phyloP scores from a whole-genome alignment of 768 basidiomycete species.

The Hericium erinaceus region DNA sequence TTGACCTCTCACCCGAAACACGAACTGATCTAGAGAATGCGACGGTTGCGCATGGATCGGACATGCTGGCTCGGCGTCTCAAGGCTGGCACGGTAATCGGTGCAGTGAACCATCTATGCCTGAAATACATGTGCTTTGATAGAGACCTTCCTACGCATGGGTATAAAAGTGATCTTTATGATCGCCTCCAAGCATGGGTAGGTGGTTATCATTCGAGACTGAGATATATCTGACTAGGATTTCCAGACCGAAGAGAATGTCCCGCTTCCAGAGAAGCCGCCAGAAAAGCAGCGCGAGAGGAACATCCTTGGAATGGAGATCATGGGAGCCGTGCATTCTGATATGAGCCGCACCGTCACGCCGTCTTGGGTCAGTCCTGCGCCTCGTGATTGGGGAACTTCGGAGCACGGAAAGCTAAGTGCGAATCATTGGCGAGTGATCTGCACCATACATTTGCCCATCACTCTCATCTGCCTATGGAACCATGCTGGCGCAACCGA shows the following conservation, averaged over 20 bases:
- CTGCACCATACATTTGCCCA: conserved; percentile 23
- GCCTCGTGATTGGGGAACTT: conserved; percentile 25
- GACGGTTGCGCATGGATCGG: not conserved
- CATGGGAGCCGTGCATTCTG: conserved; percentile 21
- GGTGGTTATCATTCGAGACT: too few relatives aligned
- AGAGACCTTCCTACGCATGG: not conserved
- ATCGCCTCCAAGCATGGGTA: not conserved
- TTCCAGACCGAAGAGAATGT: not conserved
- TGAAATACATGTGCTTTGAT: not conserved
- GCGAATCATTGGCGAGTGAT: conserved; percentile 28
- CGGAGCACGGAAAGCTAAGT: conserved; percentile 23
- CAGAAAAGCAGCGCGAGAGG: too few relatives aligned
- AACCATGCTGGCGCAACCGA: conserved; percentile 11
- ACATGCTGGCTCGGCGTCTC: not conserved
- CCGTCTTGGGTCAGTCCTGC: conserved; percentile 24
- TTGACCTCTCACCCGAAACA: too few relatives aligned
- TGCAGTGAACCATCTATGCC: not conserved
- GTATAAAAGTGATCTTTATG: not conserved
- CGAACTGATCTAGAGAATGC: not conserved
- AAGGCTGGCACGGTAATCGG: too few relatives aligned
- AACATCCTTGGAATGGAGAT: conserved; percentile 6
- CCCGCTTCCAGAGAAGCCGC: too few relatives aligned
- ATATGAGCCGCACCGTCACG: conserved; percentile 21
- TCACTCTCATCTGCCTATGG: conserved; percentile 30
- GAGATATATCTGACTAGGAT: too few relatives aligned